Evolutionary conservation across 768 basidiomycete species (phyloP), one percentile per base, ranked within the genome.

Genomic region (Pleurotus eryngii): DNA sequence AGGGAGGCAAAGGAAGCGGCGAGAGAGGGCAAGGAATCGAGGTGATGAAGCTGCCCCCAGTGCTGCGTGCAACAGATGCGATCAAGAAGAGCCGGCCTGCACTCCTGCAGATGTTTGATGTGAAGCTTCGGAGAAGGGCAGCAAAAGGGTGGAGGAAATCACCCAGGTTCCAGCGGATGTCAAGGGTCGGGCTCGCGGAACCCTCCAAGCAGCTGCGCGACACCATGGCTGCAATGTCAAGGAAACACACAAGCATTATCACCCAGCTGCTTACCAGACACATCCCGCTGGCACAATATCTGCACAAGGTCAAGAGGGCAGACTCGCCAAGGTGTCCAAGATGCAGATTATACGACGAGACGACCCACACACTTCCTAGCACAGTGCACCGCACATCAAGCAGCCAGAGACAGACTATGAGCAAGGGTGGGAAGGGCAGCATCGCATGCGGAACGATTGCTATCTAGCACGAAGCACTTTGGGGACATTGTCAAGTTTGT

Each of bases 221-320:
- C 4, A 43, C 53, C 4, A 47, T 57, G 20, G 9, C 42, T 5
- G 7, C 8, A 0, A 54, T 61, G 5, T 38, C 47, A 24, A 15
- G 49, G 14, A 11, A 30, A 12, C 49, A 49, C 14, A 49, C 60
- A 15, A 58, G 61, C 17, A 42, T 70, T 5, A 59, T 74, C 38
- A 56, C 66, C 17, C 73, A 74, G 38, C 67, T 76, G 1, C 47
- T 69, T 6, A 70, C 70, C 2, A 65, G 68, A 2, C 74, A 75
- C 47, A 57, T 55, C 5, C 66, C 68, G 0, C 65, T 75, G 1
- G 67, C 71, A 39, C 38, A 61, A 7, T 65, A 72, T 61, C 68
- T 79, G 1, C 48, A 66, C 49, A n/a, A 54, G 35, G 64, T 69
- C 26, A 22, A 48, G 1, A 39, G 46, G 17, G 27, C 43, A 0